Evolutionary conservation across 2,329 filamentous ascomycete genomes (phyloP).

Genomic region (Fusarium subtropicale): DNA sequence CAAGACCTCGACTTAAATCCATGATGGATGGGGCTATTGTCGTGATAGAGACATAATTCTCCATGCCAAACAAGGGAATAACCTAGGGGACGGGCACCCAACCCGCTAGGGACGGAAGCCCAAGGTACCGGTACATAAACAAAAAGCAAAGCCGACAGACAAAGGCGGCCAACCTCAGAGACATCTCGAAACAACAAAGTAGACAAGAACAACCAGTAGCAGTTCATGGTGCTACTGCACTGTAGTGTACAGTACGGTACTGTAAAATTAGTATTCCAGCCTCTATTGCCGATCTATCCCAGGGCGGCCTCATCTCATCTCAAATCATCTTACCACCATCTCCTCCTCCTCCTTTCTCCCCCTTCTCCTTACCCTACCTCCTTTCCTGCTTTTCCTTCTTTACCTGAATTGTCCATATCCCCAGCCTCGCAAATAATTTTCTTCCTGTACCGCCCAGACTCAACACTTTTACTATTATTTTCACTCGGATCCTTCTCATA

Average conservation of each 20-base stretch:
- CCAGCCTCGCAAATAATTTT: constrained; percentile 25
- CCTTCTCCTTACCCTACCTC: constrained; percentile 7
- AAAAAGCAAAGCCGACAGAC: constrained; percentile 19
- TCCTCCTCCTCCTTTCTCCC: constrained; percentile 7
- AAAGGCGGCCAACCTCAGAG: constrained; percentile 3
- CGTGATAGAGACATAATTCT: constrained; percentile 8
- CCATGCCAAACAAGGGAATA: constrained; percentile 13
- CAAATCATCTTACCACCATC: constrained; percentile 27
- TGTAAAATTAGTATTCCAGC: constrained; percentile 24
- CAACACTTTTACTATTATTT: constrained; percentile 16
- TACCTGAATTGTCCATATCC: neutral
- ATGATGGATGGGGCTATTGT: neutral
- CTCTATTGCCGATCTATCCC: constrained; percentile 23
- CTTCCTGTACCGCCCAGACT: neutral
- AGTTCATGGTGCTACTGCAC: constrained; percentile 25
- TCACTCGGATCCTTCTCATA: constrained; percentile 21
- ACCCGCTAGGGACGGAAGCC: neutral
- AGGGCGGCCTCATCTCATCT: constrained; percentile 37
- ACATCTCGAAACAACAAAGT: constrained; percentile 31
- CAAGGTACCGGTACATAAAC: constrained; percentile 24
- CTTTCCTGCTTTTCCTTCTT: constrained; percentile 4
- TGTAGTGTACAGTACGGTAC: neutral
- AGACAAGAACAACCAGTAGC: constrained; percentile 24
- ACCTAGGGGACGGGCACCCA: constrained; percentile 25
- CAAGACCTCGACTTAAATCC: neutral